A percentile compares a stretch with the other conserved stretches of the same genome.
Evolutionary conservation across 441 rosid genomes (phyloP).

Genomic region (Bruguiera hainesii): DNA sequence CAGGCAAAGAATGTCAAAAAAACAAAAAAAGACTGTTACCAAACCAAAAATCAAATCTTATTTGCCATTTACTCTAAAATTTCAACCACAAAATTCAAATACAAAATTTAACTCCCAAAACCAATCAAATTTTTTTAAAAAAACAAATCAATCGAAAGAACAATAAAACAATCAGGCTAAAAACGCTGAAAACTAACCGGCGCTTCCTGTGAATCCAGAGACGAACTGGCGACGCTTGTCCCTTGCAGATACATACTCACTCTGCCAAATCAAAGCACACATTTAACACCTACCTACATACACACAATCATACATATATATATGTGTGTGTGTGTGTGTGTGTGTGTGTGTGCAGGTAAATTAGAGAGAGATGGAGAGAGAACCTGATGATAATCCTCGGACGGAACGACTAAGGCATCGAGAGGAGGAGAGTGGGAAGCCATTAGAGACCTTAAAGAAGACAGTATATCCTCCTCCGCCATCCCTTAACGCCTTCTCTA

Average conservation of each 20-base stretch:
- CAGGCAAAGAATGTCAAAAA: neutral
- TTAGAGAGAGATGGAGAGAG: neutral
- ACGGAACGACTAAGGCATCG: constrained; percentile 76
- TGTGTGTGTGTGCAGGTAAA: no score
- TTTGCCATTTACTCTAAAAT: no score
- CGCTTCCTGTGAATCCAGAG: constrained; percentile 89
- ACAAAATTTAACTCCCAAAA: neutral
- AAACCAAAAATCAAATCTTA: neutral
- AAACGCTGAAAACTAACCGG: constrained; percentile 42
- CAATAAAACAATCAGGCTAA: neutral
- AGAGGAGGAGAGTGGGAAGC: constrained; percentile 94
- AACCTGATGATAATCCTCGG: constrained; percentile 96
- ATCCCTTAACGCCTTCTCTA: constrained; percentile 22
- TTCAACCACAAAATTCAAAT: no score
- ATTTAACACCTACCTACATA: neutral
- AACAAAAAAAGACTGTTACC: neutral
- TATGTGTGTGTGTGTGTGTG: no score
- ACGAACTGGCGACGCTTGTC: constrained; percentile 88
- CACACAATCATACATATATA: no score
- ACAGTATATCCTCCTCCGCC: constrained; percentile 36
- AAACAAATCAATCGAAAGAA: neutral
- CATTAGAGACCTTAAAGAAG: constrained; percentile 77
- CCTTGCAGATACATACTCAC: constrained; percentile 82
- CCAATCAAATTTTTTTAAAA: neutral
- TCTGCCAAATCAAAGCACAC: constrained; percentile 35